Evolutionary conservation across 2,329 filamentous ascomycete genomes (phyloP).

Genomic region (Colletotrichum agaves): DNA sequence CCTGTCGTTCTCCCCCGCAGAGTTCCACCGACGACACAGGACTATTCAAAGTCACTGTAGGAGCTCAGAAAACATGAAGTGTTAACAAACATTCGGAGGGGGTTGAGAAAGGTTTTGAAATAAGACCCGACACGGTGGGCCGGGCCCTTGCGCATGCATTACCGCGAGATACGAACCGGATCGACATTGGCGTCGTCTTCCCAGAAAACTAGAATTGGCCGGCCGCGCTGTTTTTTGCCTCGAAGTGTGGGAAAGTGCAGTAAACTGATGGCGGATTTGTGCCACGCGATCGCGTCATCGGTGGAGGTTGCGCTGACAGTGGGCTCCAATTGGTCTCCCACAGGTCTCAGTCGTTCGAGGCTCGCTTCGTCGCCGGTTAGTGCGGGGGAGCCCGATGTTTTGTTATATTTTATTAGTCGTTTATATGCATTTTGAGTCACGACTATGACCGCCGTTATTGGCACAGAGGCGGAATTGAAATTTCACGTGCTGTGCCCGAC

Average conservation of each 20-base stretch:
- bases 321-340: slow-evolving; percentile 18
- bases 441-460: background rate
- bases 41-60: background rate
- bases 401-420: background rate
- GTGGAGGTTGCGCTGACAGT: background rate
- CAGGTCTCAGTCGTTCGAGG: slow-evolving; percentile 18
- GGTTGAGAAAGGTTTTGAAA: background rate
- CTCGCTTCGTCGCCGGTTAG: slow-evolving; percentile 6
- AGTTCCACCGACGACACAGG: background rate
- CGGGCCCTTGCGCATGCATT: slow-evolving; percentile 20
- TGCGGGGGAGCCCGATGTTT: slow-evolving; percentile 10
- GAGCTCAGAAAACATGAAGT: background rate
- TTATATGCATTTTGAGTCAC: background rate
- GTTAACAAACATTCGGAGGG: background rate
- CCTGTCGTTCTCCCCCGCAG: background rate
- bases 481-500: too few relatives aligned
- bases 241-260: slow-evolving; percentile 6
- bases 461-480: background rate
- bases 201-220: background rate
- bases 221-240: slow-evolving; percentile 4
- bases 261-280: slow-evolving; percentile 31
- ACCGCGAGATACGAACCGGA: slow-evolving; percentile 16
- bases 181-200: background rate
- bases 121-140: background rate
- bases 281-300: slow-evolving; percentile 34